phyloP scores from a whole-genome alignment of 768 basidiomycete species.

The Mycena amicta region DNA sequence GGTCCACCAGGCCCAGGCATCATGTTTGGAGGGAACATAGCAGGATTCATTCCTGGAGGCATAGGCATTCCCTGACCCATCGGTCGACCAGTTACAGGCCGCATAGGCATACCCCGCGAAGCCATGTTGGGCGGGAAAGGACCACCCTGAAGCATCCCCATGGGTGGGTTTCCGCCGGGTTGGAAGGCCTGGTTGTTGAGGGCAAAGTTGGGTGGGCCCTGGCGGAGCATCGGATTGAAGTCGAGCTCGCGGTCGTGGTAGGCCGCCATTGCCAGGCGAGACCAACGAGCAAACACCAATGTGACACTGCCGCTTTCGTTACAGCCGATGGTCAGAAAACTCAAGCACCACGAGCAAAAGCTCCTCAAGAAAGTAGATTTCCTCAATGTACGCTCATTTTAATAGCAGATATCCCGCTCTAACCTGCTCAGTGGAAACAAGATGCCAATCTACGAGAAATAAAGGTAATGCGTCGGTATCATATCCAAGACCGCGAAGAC shows the following conservation, averaged over 20 bases:
- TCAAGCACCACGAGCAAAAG: conserved; percentile 96
- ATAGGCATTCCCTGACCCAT: conserved; percentile 13
- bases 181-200: conserved; percentile 28
- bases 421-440: conserved; percentile 81
- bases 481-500: conserved; percentile 92
- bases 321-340: conserved; percentile 79
- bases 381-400: conserved; percentile 64
- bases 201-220: conserved; percentile 13
- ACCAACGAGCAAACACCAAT: neutral
- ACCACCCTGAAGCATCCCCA: conserved; percentile 32
- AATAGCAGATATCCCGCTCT: conserved; percentile 8
- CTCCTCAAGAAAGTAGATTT: conserved; percentile 97
- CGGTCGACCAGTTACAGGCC: conserved; percentile 1
- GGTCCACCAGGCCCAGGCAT: conserved; percentile 13
- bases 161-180: conserved; percentile 30
- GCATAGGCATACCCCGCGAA: conserved; percentile 14
- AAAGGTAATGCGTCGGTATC: conserved; percentile 93
- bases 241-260: conserved; percentile 6
- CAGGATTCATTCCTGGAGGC: conserved; percentile 19
- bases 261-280: neutral
- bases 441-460: conserved; percentile 90
- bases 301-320: conserved; percentile 2
- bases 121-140: conserved; percentile 18
- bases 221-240: conserved; percentile 21
- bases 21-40: conserved; percentile 35